Percentiles rank a stretch among this genome's conserved stretches.
Conservation (phyloP, 768 basidiomycete genomes). For the Tylopilus rubrobrunneus region DNA sequence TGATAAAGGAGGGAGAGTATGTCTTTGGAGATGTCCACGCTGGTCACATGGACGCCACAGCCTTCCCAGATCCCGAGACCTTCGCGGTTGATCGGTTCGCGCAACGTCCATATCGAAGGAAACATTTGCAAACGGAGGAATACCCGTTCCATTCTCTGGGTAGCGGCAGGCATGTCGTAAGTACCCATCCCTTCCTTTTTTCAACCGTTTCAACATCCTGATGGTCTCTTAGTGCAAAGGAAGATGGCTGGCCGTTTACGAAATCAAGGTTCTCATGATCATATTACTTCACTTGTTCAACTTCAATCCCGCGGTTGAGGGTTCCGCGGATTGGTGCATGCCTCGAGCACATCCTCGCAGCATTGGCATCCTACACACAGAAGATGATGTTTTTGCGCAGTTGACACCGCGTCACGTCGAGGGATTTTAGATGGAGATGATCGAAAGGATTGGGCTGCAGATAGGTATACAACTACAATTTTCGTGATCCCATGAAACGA, state of each 20-base stretch:
- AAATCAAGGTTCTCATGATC: slow-evolving; percentile 16
- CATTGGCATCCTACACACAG: slow-evolving; percentile 14
- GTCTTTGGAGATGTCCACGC: slow-evolving; percentile 17
- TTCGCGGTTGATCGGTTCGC: slow-evolving; percentile 23
- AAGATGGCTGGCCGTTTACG: slow-evolving; percentile 22
- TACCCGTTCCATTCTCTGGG: slow-evolving; percentile 15
- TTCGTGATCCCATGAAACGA: too few relatives aligned
- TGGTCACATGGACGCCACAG: slow-evolving; percentile 14
- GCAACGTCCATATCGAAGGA: slow-evolving; percentile 11
- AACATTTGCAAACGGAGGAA: slow-evolving; percentile 10
- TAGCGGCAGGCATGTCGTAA: slow-evolving; percentile 17
- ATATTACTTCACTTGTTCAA: slow-evolving; percentile 18
- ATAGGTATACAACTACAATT: too few relatives aligned
- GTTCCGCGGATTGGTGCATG: not conserved
- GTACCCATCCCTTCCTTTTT: not conserved
- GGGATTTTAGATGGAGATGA: not conserved
- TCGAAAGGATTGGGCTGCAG: too few relatives aligned
- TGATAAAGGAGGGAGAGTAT: slow-evolving; percentile 19
- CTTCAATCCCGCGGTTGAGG: not conserved
- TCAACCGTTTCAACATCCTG: not conserved
- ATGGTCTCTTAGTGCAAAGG: slow-evolving; percentile 19
- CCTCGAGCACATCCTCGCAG: slow-evolving; percentile 13
- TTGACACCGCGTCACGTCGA: slow-evolving; percentile 3
- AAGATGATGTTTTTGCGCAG: slow-evolving; percentile 13
- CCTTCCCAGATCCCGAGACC: slow-evolving; percentile 8